Evolutionary conservation across 768 basidiomycete species (phyloP).

Genomic region (Trametes meyenii): DNA sequence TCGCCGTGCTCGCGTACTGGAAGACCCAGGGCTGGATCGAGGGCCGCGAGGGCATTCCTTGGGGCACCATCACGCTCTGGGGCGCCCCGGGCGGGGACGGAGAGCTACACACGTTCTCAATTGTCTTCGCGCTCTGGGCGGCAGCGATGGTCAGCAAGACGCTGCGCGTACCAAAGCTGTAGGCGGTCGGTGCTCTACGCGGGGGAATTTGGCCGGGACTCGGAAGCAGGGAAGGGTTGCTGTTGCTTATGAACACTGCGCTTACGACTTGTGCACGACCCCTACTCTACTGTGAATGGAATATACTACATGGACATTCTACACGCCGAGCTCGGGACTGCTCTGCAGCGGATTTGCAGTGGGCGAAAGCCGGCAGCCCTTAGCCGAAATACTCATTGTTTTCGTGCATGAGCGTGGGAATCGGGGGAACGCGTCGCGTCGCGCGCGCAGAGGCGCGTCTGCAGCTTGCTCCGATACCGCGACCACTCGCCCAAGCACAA

Average conservation of each 20-base stretch:
- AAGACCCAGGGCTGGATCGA: constrained; percentile 83
- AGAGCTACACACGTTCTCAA: constrained; percentile 80
- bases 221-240: neutral
- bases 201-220: neutral
- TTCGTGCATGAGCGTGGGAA: constrained; percentile 9
- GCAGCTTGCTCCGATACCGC: constrained; percentile 1
- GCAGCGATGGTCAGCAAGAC: constrained; percentile 99
- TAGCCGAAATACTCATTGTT: neutral
- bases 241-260: constrained; percentile 16
- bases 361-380: too few relatives aligned
- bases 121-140: constrained; percentile 86
- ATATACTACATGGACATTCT: constrained; percentile 2
- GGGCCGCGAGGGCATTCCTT: constrained; percentile 73
- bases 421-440: constrained; percentile 26
- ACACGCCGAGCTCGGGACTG: too few relatives aligned
- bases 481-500: neutral
- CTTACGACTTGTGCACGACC: constrained; percentile 20
- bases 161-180: constrained; percentile 80
- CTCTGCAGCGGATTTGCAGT: too few relatives aligned
- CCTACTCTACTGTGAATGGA: constrained; percentile 13
- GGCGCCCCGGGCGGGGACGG: constrained; percentile 71
- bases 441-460: constrained; percentile 28
- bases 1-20: constrained; percentile 81
- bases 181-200: constrained; percentile 17
- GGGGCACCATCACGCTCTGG: constrained; percentile 75